A percentile compares a stretch with the other conserved stretches of the same genome.
phyloP scores from a whole-genome alignment of 1,284 basidiomycete genomes.

The Rhodotorula sp. region DNA sequence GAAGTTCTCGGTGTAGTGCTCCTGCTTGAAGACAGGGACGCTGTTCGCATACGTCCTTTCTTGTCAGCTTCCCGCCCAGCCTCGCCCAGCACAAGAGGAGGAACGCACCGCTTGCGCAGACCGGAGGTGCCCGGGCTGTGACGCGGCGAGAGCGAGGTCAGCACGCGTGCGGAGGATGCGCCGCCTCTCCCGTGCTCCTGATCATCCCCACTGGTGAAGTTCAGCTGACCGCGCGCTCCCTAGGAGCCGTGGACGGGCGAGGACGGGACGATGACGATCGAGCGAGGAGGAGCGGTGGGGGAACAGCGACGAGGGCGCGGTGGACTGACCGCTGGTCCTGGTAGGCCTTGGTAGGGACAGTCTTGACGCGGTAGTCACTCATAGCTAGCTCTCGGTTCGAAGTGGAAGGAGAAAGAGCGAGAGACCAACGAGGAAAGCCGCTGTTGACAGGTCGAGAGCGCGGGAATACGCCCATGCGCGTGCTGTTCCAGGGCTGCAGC shows the following conservation, averaged over 20 bases:
- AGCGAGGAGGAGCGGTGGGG: neutral
- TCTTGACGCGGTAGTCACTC: slow-evolving; percentile 28
- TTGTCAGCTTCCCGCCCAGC: slow-evolving; percentile 9
- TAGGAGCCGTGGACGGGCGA: neutral
- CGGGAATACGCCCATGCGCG: too few relatives aligned
- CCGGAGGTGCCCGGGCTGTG: slow-evolving; percentile 81
- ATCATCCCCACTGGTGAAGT: too few relatives aligned
- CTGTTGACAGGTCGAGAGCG: too few relatives aligned
- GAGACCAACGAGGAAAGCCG: neutral
- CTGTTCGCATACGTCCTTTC: slow-evolving; percentile 57
- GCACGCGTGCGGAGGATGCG: neutral
- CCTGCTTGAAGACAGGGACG: slow-evolving; percentile 82
- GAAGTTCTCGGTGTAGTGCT: slow-evolving; percentile 98
- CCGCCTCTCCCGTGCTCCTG: neutral
- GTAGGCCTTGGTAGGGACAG: slow-evolving; percentile 66
- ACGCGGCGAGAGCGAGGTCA: neutral
- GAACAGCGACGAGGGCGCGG: neutral
- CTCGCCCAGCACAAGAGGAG: neutral
- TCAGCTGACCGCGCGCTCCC: neutral
- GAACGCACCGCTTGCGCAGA: slow-evolving; percentile 76
- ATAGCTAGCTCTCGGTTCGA: too few relatives aligned
- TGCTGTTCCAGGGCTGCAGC: too few relatives aligned
- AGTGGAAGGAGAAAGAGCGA: neutral
- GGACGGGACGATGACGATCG: neutral
- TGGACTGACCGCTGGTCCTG: slow-evolving; percentile 72